Evolutionary conservation across 768 basidiomycete species (phyloP), one percentile per base, ranked within the genome.

Genomic region (Trametes coccinea): DNA sequence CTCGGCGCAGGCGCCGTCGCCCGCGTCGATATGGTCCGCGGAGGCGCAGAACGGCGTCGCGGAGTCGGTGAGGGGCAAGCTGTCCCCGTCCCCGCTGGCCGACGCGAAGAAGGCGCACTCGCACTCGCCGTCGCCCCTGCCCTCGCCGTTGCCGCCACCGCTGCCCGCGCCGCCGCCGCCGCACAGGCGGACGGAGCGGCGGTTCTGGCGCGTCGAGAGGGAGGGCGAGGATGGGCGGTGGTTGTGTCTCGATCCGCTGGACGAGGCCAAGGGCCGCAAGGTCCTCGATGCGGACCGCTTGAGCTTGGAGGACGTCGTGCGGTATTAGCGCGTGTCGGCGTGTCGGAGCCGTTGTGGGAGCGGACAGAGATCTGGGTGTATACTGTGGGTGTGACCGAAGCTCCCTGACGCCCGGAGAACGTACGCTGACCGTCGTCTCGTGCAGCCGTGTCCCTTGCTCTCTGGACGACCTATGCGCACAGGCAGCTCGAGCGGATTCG

Each of bases 141-240:
- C 37, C 6, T 13, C 37, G 13, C 13, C 7, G 7, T 39, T 39
- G 37, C 37, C 37, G 37, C 7, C 37, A 17, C n/a, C 45, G 45
- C 45, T 8, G 16, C 17, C 45, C 22, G 14, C 33, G 13, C 16
- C 34, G 40, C 22, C 29, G 29, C 40, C 40, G 41, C 40, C 49
- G 11, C 52, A 3, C 41, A 3, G 49, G 22, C 11, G 27, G 5
- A 22, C 17, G 27, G 56, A 62, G 51, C 22, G 61, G 13, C 45
- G 56, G 11, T 62, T 62, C 45, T 62, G 55, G 55, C 61, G 61
- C 51, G 50, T 62, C 8, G 61, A 57, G 41, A 43, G 61, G 34
- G 30, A 56, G 53, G 53, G 39, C 5, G 9, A 55, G 44, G 47
- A 29, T 6, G 47, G 29, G 41, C 40, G 49, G 40, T 57, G 56